A percentile compares a stretch with the other conserved stretches of the same genome.
phyloP scores from a whole-genome alignment of 1,284 basidiomycete genomes.

The Tetrapyrgos nigripes region DNA sequence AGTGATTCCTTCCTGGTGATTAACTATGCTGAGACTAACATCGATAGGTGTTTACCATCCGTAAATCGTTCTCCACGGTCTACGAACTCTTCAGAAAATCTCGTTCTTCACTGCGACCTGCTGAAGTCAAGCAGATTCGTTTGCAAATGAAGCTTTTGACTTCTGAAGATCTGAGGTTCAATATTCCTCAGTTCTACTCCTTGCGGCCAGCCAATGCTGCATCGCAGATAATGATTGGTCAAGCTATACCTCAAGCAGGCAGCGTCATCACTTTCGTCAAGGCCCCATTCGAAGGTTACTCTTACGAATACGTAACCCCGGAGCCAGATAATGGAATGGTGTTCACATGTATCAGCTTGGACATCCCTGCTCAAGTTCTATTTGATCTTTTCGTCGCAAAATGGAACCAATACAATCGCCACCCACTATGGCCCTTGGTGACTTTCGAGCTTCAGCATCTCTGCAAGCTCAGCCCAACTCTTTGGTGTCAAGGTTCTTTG shows the following conservation, averaged over 20 bases:
- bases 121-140: not conserved
- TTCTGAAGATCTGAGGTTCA: not conserved
- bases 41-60: not conserved
- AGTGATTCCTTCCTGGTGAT: not conserved
- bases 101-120: not conserved
- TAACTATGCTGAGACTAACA: not conserved
- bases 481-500: conserved; percentile 5
- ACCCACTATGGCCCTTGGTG: conserved; percentile 4
- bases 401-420: not conserved
- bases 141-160: not conserved
- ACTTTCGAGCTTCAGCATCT: not conserved
- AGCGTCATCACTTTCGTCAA: not conserved
- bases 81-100: not conserved
- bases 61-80: not conserved
- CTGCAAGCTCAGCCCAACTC: not conserved
- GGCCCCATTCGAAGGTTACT: not conserved
- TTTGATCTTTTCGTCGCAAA: conserved; percentile 6
- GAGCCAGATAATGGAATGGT: not conserved
- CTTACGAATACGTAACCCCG: not conserved
- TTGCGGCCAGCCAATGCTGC: not conserved
- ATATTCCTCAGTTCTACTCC: not conserved
- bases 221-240: not conserved
- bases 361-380: not conserved
- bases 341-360: not conserved
- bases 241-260: not conserved